Conservation (phyloP, 2,329 filamentous ascomycete genomes). For the Aspergillus amoenus region DNA sequence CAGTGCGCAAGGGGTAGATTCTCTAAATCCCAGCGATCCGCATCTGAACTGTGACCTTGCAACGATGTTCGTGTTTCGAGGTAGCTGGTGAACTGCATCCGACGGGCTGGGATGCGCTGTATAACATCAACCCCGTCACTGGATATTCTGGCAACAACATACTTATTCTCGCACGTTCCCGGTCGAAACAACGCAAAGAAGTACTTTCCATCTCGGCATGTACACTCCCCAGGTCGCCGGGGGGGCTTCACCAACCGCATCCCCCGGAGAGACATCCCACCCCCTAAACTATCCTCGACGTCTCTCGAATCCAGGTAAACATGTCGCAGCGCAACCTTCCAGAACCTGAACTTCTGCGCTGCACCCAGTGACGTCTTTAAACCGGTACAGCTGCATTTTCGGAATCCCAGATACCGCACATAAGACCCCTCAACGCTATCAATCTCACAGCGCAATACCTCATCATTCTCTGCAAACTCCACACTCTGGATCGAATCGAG, state of each 20-base stretch:
- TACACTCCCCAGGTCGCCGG: neutral
- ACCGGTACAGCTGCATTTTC: too few species aligned
- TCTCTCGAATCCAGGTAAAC: neutral
- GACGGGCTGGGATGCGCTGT: neutral
- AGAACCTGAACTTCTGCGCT: too few species aligned
- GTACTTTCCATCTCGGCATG: neutral
- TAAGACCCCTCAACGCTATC: neutral
- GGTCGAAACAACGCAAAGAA: neutral
- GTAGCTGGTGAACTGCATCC: neutral
- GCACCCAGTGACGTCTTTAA: fast-evolving
- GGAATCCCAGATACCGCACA: neutral
- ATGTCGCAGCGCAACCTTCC: neutral
- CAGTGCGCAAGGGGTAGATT: neutral
- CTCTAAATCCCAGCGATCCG: neutral
- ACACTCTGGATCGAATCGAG: neutral
- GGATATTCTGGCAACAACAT: neutral
- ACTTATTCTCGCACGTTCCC: neutral
- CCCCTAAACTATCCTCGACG: neutral
- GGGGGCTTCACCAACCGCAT: neutral
- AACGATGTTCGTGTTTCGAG: neutral
- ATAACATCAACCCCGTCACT: neutral
- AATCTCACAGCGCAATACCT: neutral
- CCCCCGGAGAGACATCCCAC: neutral
- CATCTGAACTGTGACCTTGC: too few species aligned
- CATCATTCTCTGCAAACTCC: neutral